Evolutionary conservation across 176 grass and related monocot genomes (phyloP).

Genomic region (Echinochloa phyllopogon): DNA sequence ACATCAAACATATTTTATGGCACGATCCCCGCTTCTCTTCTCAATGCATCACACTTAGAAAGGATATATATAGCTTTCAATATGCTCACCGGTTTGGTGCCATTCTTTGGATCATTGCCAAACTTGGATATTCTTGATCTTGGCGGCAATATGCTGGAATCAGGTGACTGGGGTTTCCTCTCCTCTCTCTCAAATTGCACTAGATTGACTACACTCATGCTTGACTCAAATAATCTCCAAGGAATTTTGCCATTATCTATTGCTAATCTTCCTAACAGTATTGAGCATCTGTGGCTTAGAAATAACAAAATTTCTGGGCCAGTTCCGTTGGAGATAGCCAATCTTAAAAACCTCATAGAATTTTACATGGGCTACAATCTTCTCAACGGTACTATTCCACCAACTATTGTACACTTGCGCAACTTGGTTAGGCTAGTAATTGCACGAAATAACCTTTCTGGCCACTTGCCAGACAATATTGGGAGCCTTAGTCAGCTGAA

Average conservation of each 20-base stretch:
- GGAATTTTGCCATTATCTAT: background rate
- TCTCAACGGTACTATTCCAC: background rate
- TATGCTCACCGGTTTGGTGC: background rate
- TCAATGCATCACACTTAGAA: background rate
- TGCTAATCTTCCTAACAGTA: background rate
- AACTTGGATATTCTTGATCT: background rate
- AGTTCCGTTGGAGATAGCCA: background rate
- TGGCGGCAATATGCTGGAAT: background rate
- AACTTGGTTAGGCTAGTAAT: background rate
- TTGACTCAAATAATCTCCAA: background rate
- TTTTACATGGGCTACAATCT: background rate
- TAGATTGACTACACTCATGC: background rate
- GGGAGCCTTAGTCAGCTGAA: constrained; percentile 49
- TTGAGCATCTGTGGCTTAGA: background rate
- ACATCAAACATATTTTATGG: background rate
- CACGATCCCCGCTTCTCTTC: background rate
- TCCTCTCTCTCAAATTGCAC: background rate
- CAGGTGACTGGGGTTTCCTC: background rate
- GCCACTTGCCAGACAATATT: background rate
- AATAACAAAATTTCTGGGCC: background rate
- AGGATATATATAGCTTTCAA: too few species aligned
- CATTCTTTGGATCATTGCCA: background rate
- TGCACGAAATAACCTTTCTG: too few species aligned
- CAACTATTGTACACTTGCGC: background rate
- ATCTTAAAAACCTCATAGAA: background rate